A percentile compares a stretch with the other conserved stretches of the same genome.
Evolutionary conservation across 352 stramenopile species (phyloP).

Genomic region (Phytophthora pisi): DNA sequence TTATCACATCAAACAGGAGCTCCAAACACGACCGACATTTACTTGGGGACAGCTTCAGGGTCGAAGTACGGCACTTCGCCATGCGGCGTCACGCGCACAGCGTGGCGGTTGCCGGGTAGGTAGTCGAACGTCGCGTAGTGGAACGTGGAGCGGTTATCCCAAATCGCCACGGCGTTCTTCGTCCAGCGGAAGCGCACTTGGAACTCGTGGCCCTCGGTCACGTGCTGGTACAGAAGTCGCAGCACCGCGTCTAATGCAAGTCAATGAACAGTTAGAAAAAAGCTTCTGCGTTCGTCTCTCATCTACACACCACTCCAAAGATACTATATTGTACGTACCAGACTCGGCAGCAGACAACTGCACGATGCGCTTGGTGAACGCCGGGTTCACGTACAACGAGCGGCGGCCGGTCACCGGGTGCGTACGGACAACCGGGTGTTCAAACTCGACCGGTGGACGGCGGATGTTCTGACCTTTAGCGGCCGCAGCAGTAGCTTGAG

Average conservation of each 20-base stretch:
- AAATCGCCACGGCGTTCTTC: slow-evolving; percentile 36
- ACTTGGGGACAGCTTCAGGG: slow-evolving; percentile 21
- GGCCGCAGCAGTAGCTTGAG: not conserved
- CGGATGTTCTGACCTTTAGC: not conserved
- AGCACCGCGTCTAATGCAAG: slow-evolving; percentile 22
- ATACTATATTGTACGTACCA: not conserved
- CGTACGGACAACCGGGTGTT: slow-evolving; percentile 1
- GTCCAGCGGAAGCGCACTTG: slow-evolving; percentile 32
- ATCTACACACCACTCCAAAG: not conserved
- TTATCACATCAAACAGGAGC: not conserved
- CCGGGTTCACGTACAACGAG: not conserved
- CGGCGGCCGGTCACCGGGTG: not conserved
- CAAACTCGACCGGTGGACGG: slow-evolving; percentile 1
- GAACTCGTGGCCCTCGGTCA: slow-evolving; percentile 26
- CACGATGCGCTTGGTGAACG: not conserved
- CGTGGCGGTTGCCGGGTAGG: slow-evolving; percentile 28
- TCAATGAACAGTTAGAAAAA: not conserved
- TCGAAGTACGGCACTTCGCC: slow-evolving; percentile 32
- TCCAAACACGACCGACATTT: not conserved
- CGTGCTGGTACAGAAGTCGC: slow-evolving; percentile 27
- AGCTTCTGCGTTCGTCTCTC: no score
- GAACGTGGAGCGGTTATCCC: slow-evolving; percentile 31
- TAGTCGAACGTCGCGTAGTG: slow-evolving; percentile 35
- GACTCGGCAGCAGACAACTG: not conserved
- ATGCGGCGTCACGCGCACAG: slow-evolving; percentile 24